Evolutionary conservation across 768 basidiomycete genomes (phyloP).

Genomic region (Chalciporus pseudorubinellus): DNA sequence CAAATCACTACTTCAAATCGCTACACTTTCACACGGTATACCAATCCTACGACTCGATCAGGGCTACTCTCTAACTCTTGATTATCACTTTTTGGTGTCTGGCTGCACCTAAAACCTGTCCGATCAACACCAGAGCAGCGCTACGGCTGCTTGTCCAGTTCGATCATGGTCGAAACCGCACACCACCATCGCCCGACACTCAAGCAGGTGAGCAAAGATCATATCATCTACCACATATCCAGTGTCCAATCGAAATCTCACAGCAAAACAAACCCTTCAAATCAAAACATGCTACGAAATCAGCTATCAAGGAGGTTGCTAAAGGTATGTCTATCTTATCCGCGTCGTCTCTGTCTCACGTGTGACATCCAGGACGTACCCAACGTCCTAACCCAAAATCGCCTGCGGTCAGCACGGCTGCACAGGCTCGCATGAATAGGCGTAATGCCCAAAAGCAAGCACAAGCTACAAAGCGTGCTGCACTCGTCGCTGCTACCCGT

Average conservation of each 20-base stretch:
- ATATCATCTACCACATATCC: neutral
- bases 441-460: slow-evolving; percentile 84
- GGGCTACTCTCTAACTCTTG: neutral
- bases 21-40: neutral
- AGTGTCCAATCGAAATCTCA: neutral
- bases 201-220: slow-evolving; percentile 61
- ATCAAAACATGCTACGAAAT: slow-evolving; percentile 86
- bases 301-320: slow-evolving; percentile 75
- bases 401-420: slow-evolving; percentile 45
- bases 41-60: neutral
- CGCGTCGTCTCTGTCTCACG: neutral
- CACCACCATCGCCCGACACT: slow-evolving; percentile 77
- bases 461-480: slow-evolving; percentile 67
- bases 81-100: neutral
- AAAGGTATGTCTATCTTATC: slow-evolving; percentile 56
- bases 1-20: neutral
- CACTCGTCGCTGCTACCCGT: slow-evolving; percentile 67
- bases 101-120: neutral
- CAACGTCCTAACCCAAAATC: slow-evolving; percentile 54
- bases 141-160: neutral
- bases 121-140: too few species aligned
- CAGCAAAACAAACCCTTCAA: slow-evolving; percentile 93
- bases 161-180: slow-evolving; percentile 37
- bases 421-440: slow-evolving; percentile 75
- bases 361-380: slow-evolving; percentile 49